A percentile compares a stretch with the other conserved stretches of the same genome.
Evolutionary conservation across 2,329 filamentous ascomycete genomes (phyloP).

Genomic region (Helotiales sp.): DNA sequence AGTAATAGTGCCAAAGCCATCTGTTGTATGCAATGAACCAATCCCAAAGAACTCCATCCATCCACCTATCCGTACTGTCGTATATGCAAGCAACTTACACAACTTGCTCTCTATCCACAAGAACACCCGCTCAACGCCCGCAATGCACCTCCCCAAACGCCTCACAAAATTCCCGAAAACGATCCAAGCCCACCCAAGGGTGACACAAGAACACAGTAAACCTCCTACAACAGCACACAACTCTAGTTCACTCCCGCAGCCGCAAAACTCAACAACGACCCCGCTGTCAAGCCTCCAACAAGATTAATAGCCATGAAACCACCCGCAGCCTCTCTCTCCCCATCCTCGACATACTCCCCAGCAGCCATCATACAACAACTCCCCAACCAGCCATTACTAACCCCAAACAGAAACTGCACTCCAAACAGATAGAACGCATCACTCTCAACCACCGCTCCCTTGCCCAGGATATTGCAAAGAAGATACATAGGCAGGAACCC

Average conservation of each 20-base stretch:
- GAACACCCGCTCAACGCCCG: too few species aligned
- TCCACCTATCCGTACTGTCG: background rate
- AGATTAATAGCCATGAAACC: slow-evolving; percentile 93
- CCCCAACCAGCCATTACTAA: slow-evolving; percentile 86
- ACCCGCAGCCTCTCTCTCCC: slow-evolving; percentile 86
- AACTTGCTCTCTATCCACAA: background rate
- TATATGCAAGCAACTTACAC: too few species aligned
- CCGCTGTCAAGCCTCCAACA: slow-evolving; percentile 80
- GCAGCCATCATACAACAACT: slow-evolving; percentile 93
- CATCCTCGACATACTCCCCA: slow-evolving; percentile 77
- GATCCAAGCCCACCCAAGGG: too few species aligned
- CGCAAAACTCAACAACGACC: slow-evolving; percentile 89
- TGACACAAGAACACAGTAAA: slow-evolving; percentile 5
- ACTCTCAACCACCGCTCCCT: slow-evolving; percentile 74
- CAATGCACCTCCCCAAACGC: too few species aligned
- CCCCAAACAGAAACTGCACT: slow-evolving; percentile 82
- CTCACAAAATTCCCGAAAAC: background rate
- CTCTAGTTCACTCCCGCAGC: slow-evolving; percentile 50
- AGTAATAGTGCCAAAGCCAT: too few species aligned
- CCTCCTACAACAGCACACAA: background rate
- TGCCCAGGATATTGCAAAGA: slow-evolving; percentile 84
- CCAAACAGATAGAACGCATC: slow-evolving; percentile 87
- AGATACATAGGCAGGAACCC: slow-evolving; percentile 84
- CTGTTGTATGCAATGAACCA: background rate
- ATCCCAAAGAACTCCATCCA: background rate